Percentiles rank a stretch among this genome's conserved stretches.
Conservation (phyloP, 495 filamentous ascomycete species). For the Cairneyella variabilis region DNA sequence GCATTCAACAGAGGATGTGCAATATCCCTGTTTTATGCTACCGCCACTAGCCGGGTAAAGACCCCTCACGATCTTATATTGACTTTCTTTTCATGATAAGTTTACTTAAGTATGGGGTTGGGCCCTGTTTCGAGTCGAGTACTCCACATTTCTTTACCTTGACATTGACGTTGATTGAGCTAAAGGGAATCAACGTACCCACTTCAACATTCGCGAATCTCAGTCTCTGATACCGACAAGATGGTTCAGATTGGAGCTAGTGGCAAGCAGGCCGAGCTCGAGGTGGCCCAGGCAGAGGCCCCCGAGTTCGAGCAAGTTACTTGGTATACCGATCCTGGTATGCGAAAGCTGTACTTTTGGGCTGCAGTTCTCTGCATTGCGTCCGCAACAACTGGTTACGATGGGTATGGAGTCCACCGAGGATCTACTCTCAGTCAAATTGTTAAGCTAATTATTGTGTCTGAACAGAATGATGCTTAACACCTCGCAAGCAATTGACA, state of each 20-base stretch:
- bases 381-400: conserved; percentile 33
- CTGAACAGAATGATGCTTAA: conserved; percentile 49
- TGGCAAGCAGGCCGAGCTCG: not conserved
- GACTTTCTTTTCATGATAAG: not conserved
- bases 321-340: conserved; percentile 32
- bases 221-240: not conserved
- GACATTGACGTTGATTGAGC: too few species aligned
- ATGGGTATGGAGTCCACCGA: conserved; percentile 30
- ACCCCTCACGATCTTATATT: not conserved
- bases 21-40: not conserved
- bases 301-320: conserved; percentile 48
- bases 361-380: conserved; percentile 33
- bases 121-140: not conserved
- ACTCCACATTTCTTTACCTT: too few species aligned
- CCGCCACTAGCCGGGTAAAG: not conserved
- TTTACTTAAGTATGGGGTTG: conserved; percentile 2
- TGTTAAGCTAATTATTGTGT: not conserved
- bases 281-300: conserved; percentile 41
- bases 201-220: not conserved
- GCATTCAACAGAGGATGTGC: conserved; percentile 8
- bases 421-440: not conserved
- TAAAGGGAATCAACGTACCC: not conserved
- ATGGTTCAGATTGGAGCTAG: conserved; percentile 15
- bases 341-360: conserved; percentile 35
- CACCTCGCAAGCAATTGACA: conserved; percentile 46